A percentile compares a stretch with the other conserved stretches of the same genome.
phyloP scores from a whole-genome alignment of 2,329 filamentous ascomycete genomes.

The Zopfia rhizophila region DNA sequence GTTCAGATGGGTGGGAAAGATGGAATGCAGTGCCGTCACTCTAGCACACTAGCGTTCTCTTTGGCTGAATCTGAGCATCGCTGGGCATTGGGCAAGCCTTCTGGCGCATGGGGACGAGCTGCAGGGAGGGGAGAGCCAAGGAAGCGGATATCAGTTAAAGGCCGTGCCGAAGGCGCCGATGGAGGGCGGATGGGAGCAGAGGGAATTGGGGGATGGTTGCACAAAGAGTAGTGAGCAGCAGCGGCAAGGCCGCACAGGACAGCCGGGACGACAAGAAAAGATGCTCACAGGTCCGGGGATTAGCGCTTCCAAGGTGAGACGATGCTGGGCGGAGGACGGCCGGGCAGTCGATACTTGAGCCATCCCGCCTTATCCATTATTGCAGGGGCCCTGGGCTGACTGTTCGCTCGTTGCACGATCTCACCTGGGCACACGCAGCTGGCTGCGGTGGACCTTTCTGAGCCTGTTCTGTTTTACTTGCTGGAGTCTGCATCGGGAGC shows the following conservation, averaged over 20 bases:
- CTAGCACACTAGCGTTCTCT: conserved; percentile 4
- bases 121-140: conserved; percentile 3
- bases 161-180: conserved; percentile 9
- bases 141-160: conserved; percentile 6
- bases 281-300: no score
- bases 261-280: neutral
- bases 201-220: neutral
- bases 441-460: no score
- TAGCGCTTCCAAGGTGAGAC: no score
- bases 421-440: no score
- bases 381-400: no score
- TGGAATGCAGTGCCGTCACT: conserved; percentile 4
- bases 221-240: conserved; percentile 9
- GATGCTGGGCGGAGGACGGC: no score
- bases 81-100: conserved; percentile 4
- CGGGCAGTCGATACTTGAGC: no score
- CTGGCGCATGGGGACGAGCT: neutral
- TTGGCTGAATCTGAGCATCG: conserved; percentile 11
- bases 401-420: no score
- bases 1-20: conserved; percentile 2
- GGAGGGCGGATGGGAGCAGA: neutral
- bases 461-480: no score
- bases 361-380: no score
- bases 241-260: conserved; percentile 1
- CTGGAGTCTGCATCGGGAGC: no score